Evolutionary conservation across 2,329 filamentous ascomycete species (phyloP).

Genomic region (Colletotrichum lupini): DNA sequence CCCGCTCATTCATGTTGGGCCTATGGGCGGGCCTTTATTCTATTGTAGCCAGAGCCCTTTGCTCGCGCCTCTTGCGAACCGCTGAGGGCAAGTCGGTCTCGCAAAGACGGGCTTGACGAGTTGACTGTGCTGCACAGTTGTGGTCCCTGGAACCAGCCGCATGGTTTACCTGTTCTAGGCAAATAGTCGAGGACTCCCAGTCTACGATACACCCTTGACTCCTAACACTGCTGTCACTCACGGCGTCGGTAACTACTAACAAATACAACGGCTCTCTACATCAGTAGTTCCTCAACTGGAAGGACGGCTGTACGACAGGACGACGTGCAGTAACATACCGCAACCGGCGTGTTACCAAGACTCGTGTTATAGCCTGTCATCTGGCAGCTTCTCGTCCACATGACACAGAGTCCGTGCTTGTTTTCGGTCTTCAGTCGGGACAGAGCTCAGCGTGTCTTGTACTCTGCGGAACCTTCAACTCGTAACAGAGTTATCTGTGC

Average conservation of each 20-base stretch:
- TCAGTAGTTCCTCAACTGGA: conserved; percentile 6
- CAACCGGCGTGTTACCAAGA: conserved; percentile 11
- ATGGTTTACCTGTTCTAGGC: neutral
- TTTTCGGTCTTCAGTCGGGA: neutral
- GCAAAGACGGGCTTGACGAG: neutral
- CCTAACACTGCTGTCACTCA: neutral
- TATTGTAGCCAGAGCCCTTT: neutral
- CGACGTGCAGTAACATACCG: conserved; percentile 1
- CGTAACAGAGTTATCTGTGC: neutral
- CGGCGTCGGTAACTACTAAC: conserved; percentile 9
- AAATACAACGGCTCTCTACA: conserved; percentile 21
- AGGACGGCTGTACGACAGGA: neutral
- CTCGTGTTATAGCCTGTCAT: conserved; percentile 24
- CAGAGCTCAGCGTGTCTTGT: neutral
- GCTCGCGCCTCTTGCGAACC: neutral
- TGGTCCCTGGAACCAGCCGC: neutral
- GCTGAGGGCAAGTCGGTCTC: conserved; percentile 1
- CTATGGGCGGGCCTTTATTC: neutral
- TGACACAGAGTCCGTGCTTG: conserved; percentile 2
- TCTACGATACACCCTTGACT: neutral
- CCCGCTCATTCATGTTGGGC: conserved; percentile 7
- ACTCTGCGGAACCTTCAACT: neutral
- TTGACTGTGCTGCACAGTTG: neutral
- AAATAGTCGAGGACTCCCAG: neutral
- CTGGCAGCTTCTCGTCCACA: neutral